Evolutionary conservation across 106 monocot genomes (phyloP).

Genomic region (Alisma plantagoaquatica): DNA sequence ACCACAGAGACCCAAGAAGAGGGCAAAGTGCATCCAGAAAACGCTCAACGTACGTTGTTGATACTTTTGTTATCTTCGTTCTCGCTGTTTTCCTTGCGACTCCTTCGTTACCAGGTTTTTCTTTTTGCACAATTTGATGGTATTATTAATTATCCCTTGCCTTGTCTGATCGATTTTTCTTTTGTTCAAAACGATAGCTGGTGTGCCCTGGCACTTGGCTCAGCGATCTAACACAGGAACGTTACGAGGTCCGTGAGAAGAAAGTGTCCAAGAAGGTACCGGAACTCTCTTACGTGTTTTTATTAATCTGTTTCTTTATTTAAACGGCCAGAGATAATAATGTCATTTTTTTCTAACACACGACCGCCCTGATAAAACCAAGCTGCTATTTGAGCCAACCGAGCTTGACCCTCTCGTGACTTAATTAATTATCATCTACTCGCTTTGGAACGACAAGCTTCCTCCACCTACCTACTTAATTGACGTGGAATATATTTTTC

Average conservation of each 20-base stretch:
- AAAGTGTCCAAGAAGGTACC: slow-evolving; percentile 65
- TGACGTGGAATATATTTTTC: background rate
- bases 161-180: no score
- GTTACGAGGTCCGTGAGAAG: slow-evolving; percentile 86
- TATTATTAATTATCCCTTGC: background rate
- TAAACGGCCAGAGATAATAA: background rate
- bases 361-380: no score
- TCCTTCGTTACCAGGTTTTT: background rate
- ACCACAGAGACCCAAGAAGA: slow-evolving; percentile 74
- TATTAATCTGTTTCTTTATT: background rate
- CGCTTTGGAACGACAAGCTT: background rate
- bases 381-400: no score
- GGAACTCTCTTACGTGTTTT: background rate
- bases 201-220: slow-evolving; percentile 78
- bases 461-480: background rate
- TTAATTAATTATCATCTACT: background rate
- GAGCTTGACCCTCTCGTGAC: background rate
- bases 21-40: slow-evolving; percentile 59
- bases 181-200: slow-evolving; percentile 35
- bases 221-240: slow-evolving; percentile 51
- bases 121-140: background rate
- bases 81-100: background rate
- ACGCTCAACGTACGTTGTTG: slow-evolving; percentile 48
- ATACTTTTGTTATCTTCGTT: background rate
- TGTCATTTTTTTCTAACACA: no score